Percentiles rank a stretch among this genome's conserved stretches.
Evolutionary conservation across 768 basidiomycete genomes (phyloP).

Genomic region (Amanita molliuscula): DNA sequence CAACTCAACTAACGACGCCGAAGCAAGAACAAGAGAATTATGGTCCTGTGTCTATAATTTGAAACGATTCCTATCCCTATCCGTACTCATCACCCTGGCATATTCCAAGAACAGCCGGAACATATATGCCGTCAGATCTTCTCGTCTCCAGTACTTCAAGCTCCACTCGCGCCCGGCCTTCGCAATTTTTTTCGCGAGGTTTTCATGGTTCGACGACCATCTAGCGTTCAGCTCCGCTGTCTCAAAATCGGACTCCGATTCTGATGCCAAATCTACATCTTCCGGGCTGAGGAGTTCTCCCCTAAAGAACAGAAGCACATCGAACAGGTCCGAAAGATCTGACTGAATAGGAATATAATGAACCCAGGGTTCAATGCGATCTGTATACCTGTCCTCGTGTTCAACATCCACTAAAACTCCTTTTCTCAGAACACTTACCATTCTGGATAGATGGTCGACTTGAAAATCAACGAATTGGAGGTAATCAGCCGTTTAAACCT

Average conservation of each 20-base stretch:
- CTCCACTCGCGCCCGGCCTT: conserved; percentile 48
- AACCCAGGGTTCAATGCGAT: conserved; percentile 52
- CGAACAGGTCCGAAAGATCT: conserved; percentile 57
- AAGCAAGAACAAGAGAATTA: background rate
- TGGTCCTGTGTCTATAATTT: background rate
- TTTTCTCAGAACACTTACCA: conserved; percentile 28
- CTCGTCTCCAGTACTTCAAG: conserved; percentile 42
- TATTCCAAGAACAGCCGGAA: conserved; percentile 31
- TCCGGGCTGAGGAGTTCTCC: conserved; percentile 20
- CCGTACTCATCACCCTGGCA: conserved; percentile 9
- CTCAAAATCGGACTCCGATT: background rate
- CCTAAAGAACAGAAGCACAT: conserved; percentile 62
- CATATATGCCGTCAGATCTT: conserved; percentile 50
- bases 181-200: conserved; percentile 46
- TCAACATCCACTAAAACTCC: background rate
- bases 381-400: conserved; percentile 30
- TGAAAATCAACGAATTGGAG: conserved; percentile 49
- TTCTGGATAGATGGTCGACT: conserved; percentile 56
- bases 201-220: conserved; percentile 35
- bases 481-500: conserved; percentile 54
- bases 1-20: background rate
- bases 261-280: background rate
- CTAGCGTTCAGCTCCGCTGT: background rate
- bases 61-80: background rate
- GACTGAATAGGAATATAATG: conserved; percentile 64